Evolutionary conservation across 139 green algal genomes (phyloP).

Genomic region (Coelastrella sp.): DNA sequence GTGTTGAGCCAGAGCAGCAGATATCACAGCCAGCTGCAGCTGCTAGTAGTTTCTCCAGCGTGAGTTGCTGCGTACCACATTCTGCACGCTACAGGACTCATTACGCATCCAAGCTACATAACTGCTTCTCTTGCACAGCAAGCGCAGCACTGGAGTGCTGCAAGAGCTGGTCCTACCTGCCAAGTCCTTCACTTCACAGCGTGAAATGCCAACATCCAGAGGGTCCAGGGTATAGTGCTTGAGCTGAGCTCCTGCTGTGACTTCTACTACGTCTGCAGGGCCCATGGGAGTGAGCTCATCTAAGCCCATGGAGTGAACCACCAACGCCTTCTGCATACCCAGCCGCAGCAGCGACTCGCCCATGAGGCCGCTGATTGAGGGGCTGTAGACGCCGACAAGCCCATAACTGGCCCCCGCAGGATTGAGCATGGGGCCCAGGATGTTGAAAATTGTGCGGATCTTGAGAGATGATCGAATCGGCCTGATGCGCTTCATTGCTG

Average conservation of each 20-base stretch:
- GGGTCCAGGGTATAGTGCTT: slow-evolving; percentile 77
- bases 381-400: slow-evolving; percentile 94
- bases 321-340: slow-evolving; percentile 88
- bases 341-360: slow-evolving; percentile 82
- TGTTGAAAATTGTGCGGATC: slow-evolving; percentile 76
- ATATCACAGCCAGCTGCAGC: too few species aligned
- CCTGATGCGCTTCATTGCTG: slow-evolving; percentile 76
- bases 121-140: too few species aligned
- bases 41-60: too few species aligned
- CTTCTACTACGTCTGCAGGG: slow-evolving; percentile 93
- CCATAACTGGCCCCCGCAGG: slow-evolving; percentile 87
- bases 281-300: slow-evolving; percentile 99
- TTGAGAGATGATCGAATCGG: slow-evolving; percentile 85
- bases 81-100: too few species aligned
- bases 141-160: too few species aligned
- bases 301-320: slow-evolving; percentile 95
- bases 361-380: slow-evolving; percentile 86
- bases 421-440: slow-evolving; percentile 98
- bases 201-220: slow-evolving; percentile 88
- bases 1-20: too few species aligned
- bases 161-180: background rate
- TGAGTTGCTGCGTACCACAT: too few species aligned
- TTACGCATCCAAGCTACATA: too few species aligned
- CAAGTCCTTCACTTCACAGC: slow-evolving; percentile 93
- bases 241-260: slow-evolving; percentile 58